Evolutionary conservation across 2,329 filamentous ascomycete genomes (phyloP).

Genomic region (Trichoderma arundinaceum): DNA sequence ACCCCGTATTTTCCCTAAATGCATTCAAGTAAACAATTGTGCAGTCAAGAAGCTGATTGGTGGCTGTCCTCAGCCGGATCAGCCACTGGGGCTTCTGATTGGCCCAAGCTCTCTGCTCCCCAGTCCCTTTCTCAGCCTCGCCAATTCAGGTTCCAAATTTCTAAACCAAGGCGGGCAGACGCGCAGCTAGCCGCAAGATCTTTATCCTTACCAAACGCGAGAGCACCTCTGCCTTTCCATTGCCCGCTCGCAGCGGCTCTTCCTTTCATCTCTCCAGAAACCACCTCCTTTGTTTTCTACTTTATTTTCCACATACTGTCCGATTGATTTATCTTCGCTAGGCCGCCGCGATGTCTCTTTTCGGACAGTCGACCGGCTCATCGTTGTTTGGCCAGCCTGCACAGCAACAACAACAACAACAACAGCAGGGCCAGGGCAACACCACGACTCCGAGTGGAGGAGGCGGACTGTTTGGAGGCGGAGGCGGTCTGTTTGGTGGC

Average conservation of each 20-base stretch:
- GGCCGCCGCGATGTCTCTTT: slow-evolving; percentile 44
- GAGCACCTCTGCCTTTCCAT: slow-evolving; percentile 27
- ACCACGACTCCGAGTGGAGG: slow-evolving; percentile 32
- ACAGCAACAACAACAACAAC: slow-evolving; percentile 33
- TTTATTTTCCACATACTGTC: slow-evolving; percentile 4
- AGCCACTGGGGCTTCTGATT: slow-evolving; percentile 40
- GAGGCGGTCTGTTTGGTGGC: slow-evolving; percentile 33
- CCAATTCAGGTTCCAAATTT: slow-evolving; percentile 41
- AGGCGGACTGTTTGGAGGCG: slow-evolving; percentile 34
- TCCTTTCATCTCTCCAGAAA: slow-evolving; percentile 31
- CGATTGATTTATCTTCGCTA: not conserved
- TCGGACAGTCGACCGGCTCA: slow-evolving; percentile 41
- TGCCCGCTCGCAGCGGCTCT: slow-evolving; percentile 26
- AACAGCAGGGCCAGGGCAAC: slow-evolving; percentile 30
- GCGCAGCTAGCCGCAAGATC: slow-evolving; percentile 34
- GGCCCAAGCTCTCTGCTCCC: slow-evolving; percentile 42
- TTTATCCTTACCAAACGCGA: slow-evolving; percentile 31
- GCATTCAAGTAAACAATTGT: too few species aligned
- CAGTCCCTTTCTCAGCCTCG: slow-evolving; percentile 40
- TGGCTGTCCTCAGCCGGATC: not conserved
- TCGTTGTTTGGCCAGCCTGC: slow-evolving; percentile 34
- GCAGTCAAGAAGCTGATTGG: slow-evolving; percentile 10
- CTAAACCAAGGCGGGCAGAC: slow-evolving; percentile 37
- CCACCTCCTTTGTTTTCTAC: slow-evolving; percentile 14
- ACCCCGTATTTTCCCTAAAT: not conserved